These are phyloP conservation scores for Plectosphaerella plurivora DNA, from an alignment of 2,329 filamentous ascomycete species.

Conservation along the genomic window DNA sequence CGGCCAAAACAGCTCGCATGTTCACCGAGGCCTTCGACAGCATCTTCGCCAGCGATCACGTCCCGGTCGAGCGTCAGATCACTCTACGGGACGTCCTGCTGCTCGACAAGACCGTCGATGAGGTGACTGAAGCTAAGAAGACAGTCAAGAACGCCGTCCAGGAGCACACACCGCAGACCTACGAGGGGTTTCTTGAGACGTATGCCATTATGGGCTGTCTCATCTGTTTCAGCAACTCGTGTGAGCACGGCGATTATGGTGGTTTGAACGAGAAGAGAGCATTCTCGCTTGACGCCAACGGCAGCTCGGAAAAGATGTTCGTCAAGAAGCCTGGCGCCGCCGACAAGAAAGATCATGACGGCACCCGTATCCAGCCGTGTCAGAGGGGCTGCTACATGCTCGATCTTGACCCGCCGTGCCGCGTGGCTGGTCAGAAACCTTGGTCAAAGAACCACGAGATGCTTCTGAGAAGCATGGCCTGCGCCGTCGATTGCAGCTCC, in stretches of 20 bases:
- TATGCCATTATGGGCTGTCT: slow-evolving; percentile 53
- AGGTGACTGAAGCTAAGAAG: slow-evolving; percentile 48
- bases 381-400: slow-evolving; percentile 2
- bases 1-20: slow-evolving; percentile 37
- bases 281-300: slow-evolving; percentile 41
- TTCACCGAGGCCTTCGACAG: slow-evolving; percentile 55
- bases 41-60: slow-evolving; percentile 40
- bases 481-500: slow-evolving; percentile 35
- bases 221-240: slow-evolving; percentile 57
- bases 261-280: slow-evolving; percentile 45
- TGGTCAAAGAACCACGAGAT: slow-evolving; percentile 47
- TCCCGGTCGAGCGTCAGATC: slow-evolving; percentile 31
- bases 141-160: slow-evolving; percentile 41
- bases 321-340: not conserved
- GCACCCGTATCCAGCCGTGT: slow-evolving; percentile 2
- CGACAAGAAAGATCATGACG: not conserved
- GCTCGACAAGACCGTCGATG: slow-evolving; percentile 50
- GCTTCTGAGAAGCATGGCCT: slow-evolving; percentile 42
- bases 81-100: slow-evolving; percentile 47
- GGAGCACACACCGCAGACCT: slow-evolving; percentile 23
- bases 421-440: not conserved
- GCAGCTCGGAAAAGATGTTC: slow-evolving; percentile 3
- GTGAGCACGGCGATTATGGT: slow-evolving; percentile 57
- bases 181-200: slow-evolving; percentile 39
- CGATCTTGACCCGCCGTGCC: not conserved